Base-by-base conservation (phyloP, 768 basidiomycete species). In the Terana coerulea region DNA sequence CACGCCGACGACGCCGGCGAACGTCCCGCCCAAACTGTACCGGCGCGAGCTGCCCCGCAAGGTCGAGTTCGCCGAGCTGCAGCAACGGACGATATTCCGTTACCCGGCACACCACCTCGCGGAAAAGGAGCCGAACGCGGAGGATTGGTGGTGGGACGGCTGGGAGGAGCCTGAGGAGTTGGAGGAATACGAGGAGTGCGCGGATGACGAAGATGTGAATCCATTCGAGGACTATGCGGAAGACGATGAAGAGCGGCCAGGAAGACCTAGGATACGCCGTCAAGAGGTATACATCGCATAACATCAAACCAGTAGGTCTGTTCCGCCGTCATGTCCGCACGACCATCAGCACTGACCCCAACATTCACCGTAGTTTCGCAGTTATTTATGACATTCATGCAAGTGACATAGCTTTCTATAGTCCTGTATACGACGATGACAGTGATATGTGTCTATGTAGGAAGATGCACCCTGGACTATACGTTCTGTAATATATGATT, bases 71-170 rank as follows among this genome's bases (percentile, higher is more conserved):
- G 55, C 56, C 42, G 17, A 2, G 24, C 34, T 25, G 34, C 56
- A 50, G 46, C 53, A 52, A 43, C 51, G 54, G 50, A 58, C 58
- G 41, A 52, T 64, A 33, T 64, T 60, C 55, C 57, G 63, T 11
- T 64, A 64, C 54, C 57, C 40, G 21, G 14, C 35, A 2, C 37
- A 57, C 7, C 25, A 21, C 8, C 30, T 21, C 31, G 30, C n/a
- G 7, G 40, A 35, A 6, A 42, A 42, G 14, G 31, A 28, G 3
- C 51, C 26, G 12, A 53, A 52, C 10, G 54, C 50, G 28, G 51
- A 41, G 29, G 52, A 57, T 30, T 55, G 58, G 55, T 59, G 57
- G 60, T 59, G 60, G 58, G 55, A 55, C 11, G 58, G 60, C 12
- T 59, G 60, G 58, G 60, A 59, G 56, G 60, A 59, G 56, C 33